Percentiles rank a stretch among this genome's conserved stretches.
phyloP scores from a whole-genome alignment of 176 grass and related monocot genomes.

The Pontederia paniculata region DNA sequence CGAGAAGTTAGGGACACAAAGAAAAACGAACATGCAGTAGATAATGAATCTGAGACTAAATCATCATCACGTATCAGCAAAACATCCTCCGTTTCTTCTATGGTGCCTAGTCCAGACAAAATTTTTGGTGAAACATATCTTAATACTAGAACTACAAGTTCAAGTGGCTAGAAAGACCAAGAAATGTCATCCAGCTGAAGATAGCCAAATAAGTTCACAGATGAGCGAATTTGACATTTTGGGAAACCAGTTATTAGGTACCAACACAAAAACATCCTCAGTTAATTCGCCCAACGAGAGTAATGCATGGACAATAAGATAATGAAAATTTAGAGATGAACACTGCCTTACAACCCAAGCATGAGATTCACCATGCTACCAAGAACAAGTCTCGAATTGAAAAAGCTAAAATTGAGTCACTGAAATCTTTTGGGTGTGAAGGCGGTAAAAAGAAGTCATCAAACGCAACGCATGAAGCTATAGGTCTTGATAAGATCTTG shows the following conservation, averaged over 20 bases:
- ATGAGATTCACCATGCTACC: conserved; percentile 17
- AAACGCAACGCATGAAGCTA: background rate
- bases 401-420: conserved; percentile 43
- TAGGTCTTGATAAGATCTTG: conserved; percentile 42
- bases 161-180: conserved; percentile 41
- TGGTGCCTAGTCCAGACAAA: conserved; percentile 25
- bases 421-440: conserved; percentile 31
- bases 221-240: background rate
- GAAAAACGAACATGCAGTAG: conserved; percentile 1
- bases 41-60: conserved; percentile 13
- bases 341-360: conserved; percentile 5
- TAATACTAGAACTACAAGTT: conserved; percentile 51
- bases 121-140: conserved; percentile 51
- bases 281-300: too few relatives aligned
- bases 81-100: conserved; percentile 14
- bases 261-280: too few relatives aligned
- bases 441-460: conserved; percentile 21
- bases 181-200: background rate
- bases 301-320: conserved; percentile 12
- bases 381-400: conserved; percentile 42
- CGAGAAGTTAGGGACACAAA: conserved; percentile 40
- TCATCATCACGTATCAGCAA: conserved; percentile 3
- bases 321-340: conserved; percentile 39
- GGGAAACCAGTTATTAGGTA: background rate
- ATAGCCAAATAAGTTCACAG: conserved; percentile 14